Evolutionary conservation across 768 basidiomycete species (phyloP).

Genomic region (Russula olivacea): DNA sequence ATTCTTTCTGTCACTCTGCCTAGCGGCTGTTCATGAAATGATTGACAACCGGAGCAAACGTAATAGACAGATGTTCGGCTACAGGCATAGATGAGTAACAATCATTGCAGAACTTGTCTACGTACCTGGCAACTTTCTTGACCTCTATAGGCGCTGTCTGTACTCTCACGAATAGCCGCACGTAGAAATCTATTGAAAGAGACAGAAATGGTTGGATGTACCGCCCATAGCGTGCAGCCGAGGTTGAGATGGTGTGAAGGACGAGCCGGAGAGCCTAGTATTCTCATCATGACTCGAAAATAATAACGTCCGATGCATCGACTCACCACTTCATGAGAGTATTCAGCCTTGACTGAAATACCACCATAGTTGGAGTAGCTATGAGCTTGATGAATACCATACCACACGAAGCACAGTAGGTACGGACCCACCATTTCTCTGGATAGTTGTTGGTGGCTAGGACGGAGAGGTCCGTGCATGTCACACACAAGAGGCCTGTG

Average conservation of each 20-base stretch:
- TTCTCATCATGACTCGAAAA: conserved; percentile 8
- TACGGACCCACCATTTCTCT: conserved; percentile 76
- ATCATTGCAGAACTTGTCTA: conserved; percentile 17
- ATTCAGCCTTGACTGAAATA: conserved; percentile 84
- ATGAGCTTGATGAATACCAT: neutral
- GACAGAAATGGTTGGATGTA: conserved; percentile 86
- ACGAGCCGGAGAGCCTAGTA: conserved; percentile 81
- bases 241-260: conserved; percentile 77
- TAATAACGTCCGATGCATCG: conserved; percentile 5
- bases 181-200: conserved; percentile 95
- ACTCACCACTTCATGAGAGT: conserved; percentile 85
- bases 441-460: conserved; percentile 91
- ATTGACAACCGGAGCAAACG: conserved; percentile 79
- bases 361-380: conserved; percentile 97
- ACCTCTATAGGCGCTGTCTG: conserved; percentile 71
- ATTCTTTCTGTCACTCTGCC: conserved; percentile 62
- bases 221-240: conserved; percentile 88
- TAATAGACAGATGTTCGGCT: conserved; percentile 87
- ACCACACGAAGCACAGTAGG: neutral
- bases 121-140: conserved; percentile 74
- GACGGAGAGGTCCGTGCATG: conserved; percentile 94
- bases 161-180: conserved; percentile 83
- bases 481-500: conserved; percentile 84
- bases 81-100: conserved; percentile 11
- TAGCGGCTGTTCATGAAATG: conserved; percentile 79